These are phyloP conservation scores for Salvia miltiorrhiza DNA, from an alignment of 257 asterid species.

Conservation along the genomic window DNA sequence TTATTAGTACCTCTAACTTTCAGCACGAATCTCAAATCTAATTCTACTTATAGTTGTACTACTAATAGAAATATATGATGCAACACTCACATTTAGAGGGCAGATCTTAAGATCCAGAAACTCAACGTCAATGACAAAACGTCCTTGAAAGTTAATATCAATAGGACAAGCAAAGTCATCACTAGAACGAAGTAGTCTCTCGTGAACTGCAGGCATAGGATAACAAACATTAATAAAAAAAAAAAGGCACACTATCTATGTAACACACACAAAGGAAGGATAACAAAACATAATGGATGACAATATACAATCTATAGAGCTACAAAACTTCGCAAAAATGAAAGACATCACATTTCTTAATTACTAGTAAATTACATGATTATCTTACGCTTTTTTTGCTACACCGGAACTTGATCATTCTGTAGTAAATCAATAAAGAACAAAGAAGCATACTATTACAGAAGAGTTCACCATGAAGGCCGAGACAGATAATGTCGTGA, in stretches of 20 bases:
- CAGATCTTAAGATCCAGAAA: conserved; percentile 83
- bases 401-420: neutral
- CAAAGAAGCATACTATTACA: neutral
- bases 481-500: neutral
- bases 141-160: conserved; percentile 65
- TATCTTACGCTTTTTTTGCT: neutral
- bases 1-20: neutral
- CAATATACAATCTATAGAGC: neutral
- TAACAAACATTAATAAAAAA: conserved; percentile 2
- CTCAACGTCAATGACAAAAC: conserved; percentile 80
- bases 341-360: neutral
- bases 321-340: neutral
- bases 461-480: neutral
- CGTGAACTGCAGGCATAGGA: conserved; percentile 65
- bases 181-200: conserved; percentile 75
- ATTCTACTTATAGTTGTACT: neutral
- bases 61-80: neutral
- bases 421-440: neutral
- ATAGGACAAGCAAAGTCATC: conserved; percentile 90
- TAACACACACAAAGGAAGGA: neutral
- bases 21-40: neutral
- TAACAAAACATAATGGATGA: neutral
- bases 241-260: neutral
- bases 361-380: neutral
- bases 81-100: conserved; percentile 60